phyloP scores from a whole-genome alignment of 495 filamentous ascomycete genomes.

The Penicillium longicatenatum region DNA sequence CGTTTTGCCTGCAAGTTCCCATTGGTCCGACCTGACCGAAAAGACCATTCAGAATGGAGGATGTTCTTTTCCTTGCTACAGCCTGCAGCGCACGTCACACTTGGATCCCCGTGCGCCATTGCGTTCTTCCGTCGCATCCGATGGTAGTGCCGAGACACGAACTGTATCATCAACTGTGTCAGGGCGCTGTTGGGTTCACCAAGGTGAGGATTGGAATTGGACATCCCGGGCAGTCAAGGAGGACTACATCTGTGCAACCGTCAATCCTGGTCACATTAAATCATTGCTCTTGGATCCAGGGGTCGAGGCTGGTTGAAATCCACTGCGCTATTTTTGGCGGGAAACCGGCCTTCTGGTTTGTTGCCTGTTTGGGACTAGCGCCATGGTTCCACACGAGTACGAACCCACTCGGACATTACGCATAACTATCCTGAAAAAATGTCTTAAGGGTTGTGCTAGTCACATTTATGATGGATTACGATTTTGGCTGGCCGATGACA shows the following conservation, averaged over 20 bases:
- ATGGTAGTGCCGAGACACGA: slow-evolving; percentile 9
- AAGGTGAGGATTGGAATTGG: neutral
- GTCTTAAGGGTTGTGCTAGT: neutral
- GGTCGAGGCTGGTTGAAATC: neutral
- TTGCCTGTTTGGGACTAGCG: slow-evolving; percentile 1
- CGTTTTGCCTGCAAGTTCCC: neutral
- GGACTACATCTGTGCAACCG: neutral
- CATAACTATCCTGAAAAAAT: neutral
- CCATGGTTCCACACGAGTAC: neutral
- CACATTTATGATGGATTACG: neutral
- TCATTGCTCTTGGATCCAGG: slow-evolving; percentile 3
- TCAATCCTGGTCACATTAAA: neutral
- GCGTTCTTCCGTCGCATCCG: slow-evolving; percentile 23
- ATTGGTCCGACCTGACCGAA: slow-evolving; percentile 23
- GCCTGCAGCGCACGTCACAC: slow-evolving; percentile 22
- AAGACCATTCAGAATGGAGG: slow-evolving; percentile 1
- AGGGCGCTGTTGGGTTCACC: neutral
- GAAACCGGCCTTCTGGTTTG: slow-evolving; percentile 1
- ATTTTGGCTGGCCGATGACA: neutral
- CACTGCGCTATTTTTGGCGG: slow-evolving; percentile 1
- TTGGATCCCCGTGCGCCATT: slow-evolving; percentile 17
- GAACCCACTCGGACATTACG: neutral
- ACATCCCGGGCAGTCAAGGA: neutral
- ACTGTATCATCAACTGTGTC: neutral
- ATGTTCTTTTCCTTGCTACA: neutral